Evolutionary conservation across 2,329 filamentous ascomycete genomes (phyloP), one percentile per base, ranked within the genome.

Genomic region (Didymella pomorum): DNA sequence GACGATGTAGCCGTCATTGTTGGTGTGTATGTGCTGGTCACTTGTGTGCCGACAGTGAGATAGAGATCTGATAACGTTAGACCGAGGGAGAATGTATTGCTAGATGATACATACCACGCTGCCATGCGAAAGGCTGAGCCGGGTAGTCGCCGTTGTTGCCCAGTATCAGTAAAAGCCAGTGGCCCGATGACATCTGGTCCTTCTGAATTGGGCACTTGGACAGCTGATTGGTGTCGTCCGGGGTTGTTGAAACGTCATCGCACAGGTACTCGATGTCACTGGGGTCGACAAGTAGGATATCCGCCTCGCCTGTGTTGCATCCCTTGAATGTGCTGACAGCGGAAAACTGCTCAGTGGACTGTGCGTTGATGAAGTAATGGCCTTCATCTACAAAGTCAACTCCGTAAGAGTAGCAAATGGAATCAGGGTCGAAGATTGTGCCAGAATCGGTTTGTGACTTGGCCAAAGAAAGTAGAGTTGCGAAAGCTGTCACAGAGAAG

Each of bases 341-440:
- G 18, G 78, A 80, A 62, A 82, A 82, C 5, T 65, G 64, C 2
- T 79, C 78, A 3, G 66, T 69, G 0, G 78, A 80, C 16, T 71
- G 65, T 10, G 73, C 73, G 64, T 82, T 80, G 65, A 81, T 80
- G 66, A 81, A 82, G 68, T 81, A 82, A 18, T 68, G 62, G 2
- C 74, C 75, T 33, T 77, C 79, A 61, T 78, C 75, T 45, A 79
- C 66, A 53, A 79, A 82, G 62, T 82, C 80, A 18, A 79, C 71
- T 49, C 76, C 76, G 52, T 68, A 78, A 11, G 76, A 75, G 46
- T 72, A 68, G 58, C 76, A 79, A 20, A 71, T 64, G 1, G 70
- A 70, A 23, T 67, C 64, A 7, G 59, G 56, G 11, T 58, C n/a
- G 18, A 49, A 58, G 3, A 53, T n/a, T 43, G 41, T 43, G 41